Percentiles rank a stretch among this genome's conserved stretches.
These are phyloP conservation scores for Penicillium oxalicum DNA, from an alignment of 2,329 filamentous ascomycete species.

Conservation along the genomic window DNA sequence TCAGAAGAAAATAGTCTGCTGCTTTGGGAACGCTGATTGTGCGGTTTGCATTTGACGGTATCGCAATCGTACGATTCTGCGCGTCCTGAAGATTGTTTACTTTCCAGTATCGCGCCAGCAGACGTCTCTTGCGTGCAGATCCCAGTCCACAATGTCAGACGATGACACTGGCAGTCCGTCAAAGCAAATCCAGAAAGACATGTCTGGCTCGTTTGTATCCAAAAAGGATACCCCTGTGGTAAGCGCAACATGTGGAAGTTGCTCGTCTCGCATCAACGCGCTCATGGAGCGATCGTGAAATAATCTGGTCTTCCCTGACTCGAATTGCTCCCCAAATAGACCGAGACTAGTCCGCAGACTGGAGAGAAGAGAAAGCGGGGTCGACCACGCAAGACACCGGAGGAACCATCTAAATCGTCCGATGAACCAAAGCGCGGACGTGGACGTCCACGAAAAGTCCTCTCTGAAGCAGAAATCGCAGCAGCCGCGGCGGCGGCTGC, in stretches of 20 bases:
- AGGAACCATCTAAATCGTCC: slow-evolving; percentile 17
- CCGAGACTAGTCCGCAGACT: slow-evolving; percentile 15
- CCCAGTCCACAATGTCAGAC: slow-evolving; percentile 17
- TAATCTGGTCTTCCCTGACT: neutral
- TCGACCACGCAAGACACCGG: slow-evolving; percentile 30
- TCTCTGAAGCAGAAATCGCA: slow-evolving; percentile 10
- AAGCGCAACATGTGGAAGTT: slow-evolving; percentile 11
- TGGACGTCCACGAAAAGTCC: slow-evolving; percentile 28
- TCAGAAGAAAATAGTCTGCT: neutral
- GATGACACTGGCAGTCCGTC: slow-evolving; percentile 15
- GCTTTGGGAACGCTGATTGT: neutral
- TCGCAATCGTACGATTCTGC: neutral
- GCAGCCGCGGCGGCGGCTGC: slow-evolving; percentile 6
- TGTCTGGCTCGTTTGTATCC: neutral
- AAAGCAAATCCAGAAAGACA: slow-evolving; percentile 20
- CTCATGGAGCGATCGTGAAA: slow-evolving; percentile 5
- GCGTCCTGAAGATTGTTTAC: slow-evolving; percentile 1
- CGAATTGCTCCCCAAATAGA: slow-evolving; percentile 4
- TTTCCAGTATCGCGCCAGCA: neutral
- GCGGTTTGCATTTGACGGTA: neutral
- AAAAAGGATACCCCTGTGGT: slow-evolving; percentile 6
- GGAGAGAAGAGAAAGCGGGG: slow-evolving; percentile 30
- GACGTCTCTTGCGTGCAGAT: slow-evolving; percentile 20
- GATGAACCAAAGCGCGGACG: slow-evolving; percentile 29
- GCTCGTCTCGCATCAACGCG: slow-evolving; percentile 8